These are phyloP conservation scores for Chlorencoelia australis DNA, from an alignment of 2,329 filamentous ascomycete species.

Conservation along the genomic window DNA sequence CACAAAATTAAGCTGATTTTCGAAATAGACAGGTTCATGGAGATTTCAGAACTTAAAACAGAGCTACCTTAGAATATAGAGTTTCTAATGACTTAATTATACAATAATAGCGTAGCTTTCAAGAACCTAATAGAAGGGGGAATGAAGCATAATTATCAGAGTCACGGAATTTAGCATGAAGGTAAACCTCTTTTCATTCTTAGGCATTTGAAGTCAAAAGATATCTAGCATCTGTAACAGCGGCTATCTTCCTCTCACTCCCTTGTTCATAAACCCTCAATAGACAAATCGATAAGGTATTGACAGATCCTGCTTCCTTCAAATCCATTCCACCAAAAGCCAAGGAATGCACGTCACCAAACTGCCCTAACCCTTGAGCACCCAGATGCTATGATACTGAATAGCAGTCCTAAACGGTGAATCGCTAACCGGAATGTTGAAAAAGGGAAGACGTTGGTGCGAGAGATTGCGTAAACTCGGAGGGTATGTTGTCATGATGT, in stretches of 20 bases:
- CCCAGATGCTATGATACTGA: conserved; percentile 22
- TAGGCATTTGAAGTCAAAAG: conserved; percentile 22
- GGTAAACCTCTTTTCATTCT: conserved; percentile 25
- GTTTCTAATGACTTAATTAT: too few species aligned
- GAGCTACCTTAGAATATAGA: too few species aligned
- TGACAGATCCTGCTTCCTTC: conserved; percentile 27
- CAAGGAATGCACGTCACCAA: conserved; percentile 27
- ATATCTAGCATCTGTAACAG: conserved; percentile 26
- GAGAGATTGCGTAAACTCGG: conserved; percentile 26
- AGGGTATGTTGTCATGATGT: conserved; percentile 29
- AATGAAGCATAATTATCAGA: background rate
- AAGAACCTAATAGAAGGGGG: too few species aligned
- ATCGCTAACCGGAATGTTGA: conserved; percentile 26
- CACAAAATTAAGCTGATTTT: too few species aligned
- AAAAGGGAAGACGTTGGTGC: conserved; percentile 29
- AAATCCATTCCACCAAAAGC: conserved; percentile 27
- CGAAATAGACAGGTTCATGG: too few species aligned
- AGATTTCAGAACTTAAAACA: too few species aligned
- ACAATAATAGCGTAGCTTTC: too few species aligned
- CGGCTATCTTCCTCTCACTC: conserved; percentile 23
- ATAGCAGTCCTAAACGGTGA: conserved; percentile 22
- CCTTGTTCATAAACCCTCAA: conserved; percentile 25
- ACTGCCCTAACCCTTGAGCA: conserved; percentile 27
- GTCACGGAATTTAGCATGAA: conserved; percentile 14
- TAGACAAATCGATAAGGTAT: conserved; percentile 25